These are phyloP conservation scores for Auriscalpium vulgare DNA, from an alignment of 768 basidiomycete genomes.

Conservation along the genomic window DNA sequence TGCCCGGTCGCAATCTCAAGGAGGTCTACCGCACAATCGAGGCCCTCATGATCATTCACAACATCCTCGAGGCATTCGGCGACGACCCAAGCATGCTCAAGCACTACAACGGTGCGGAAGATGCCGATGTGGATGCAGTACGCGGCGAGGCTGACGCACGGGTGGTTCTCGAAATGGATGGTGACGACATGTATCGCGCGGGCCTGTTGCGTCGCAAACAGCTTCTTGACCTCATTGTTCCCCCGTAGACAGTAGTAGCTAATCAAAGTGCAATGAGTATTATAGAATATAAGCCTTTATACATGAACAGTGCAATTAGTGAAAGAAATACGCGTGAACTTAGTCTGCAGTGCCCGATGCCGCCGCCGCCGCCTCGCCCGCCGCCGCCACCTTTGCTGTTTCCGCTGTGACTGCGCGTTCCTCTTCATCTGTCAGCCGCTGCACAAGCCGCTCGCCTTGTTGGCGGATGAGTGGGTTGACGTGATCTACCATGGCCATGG, in stretches of 20 bases:
- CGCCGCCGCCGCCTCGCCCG: too few relatives aligned
- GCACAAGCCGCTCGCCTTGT: not conserved
- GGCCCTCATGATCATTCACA: conserved; percentile 6
- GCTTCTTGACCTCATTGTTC: conserved; percentile 1
- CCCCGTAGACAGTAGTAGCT: not conserved
- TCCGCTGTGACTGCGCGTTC: not conserved
- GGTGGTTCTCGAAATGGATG: not conserved
- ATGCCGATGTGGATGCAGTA: not conserved
- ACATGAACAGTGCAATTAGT: too few relatives aligned
- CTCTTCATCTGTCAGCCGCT: not conserved
- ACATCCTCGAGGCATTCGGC: conserved; percentile 1
- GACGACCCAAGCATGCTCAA: conserved; percentile 10
- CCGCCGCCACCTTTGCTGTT: not conserved
- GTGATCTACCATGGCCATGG: not conserved
- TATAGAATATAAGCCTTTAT: too few relatives aligned
- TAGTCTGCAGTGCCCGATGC: too few relatives aligned
- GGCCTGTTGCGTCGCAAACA: conserved; percentile 12
- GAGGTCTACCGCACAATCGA: conserved; percentile 3
- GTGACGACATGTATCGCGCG: conserved; percentile 12
- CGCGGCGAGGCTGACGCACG: not conserved
- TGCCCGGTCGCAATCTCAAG: conserved; percentile 7
- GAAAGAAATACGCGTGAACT: too few relatives aligned
- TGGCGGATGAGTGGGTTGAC: not conserved
- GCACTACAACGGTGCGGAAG: conserved; percentile 12
- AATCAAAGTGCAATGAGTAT: too few relatives aligned